Evolutionary conservation across 1,284 basidiomycete genomes (phyloP).

Genomic region (Malassezia restricta): DNA sequence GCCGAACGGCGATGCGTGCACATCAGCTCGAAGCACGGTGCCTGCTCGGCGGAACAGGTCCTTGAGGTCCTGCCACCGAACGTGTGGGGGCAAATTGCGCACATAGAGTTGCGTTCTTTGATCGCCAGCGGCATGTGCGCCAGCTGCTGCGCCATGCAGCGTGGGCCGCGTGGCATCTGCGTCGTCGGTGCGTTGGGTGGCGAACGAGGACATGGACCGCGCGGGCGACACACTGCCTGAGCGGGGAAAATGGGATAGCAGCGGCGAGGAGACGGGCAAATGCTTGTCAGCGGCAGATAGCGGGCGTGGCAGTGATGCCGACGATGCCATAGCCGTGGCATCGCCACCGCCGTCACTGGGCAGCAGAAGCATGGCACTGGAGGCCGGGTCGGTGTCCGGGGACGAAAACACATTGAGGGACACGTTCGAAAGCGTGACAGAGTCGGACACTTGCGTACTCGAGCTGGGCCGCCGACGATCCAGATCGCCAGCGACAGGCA

Average conservation of each 20-base stretch:
- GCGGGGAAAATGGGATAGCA: neutral
- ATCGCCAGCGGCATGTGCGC: constrained; percentile 49
- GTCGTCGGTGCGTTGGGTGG: neutral
- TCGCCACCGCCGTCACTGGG: neutral
- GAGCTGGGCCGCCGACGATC: too few relatives aligned
- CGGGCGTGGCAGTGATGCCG: neutral
- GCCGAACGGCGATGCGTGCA: constrained; percentile 36
- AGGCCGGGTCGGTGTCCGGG: neutral
- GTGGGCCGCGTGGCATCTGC: constrained; percentile 1
- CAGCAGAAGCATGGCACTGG: constrained; percentile 1
- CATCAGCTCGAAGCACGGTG: constrained; percentile 47
- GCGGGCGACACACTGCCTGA: neutral
- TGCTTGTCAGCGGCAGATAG: neutral
- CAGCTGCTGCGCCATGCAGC: constrained; percentile 15
- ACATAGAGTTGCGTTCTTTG: constrained; percentile 61
- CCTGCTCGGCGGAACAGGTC: constrained; percentile 47
- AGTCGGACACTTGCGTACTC: neutral
- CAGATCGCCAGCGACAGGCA: too few relatives aligned
- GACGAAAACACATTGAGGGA: neutral
- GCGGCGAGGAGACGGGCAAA: neutral
- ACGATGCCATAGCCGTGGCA: neutral
- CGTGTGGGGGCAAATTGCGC: constrained; percentile 46
- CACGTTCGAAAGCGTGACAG: neutral
- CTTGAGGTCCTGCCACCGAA: constrained; percentile 47
- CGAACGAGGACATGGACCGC: neutral